Conservation (phyloP, 306 rosid genomes). For the cucumber (Cucumis sativus) region Cucumber_9930_V3 NC_026660.2:7500501-7501000, state of each 20-base stretch:
- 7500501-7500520: slow-evolving; percentile 8
- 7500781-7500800: neutral
- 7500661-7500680: neutral
- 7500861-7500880: neutral
- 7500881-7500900: slow-evolving; percentile 28
- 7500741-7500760: neutral
- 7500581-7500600: neutral
- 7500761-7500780: neutral
- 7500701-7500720: neutral
- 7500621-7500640: slow-evolving; percentile 28
- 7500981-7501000: slow-evolving; percentile 19
- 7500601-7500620: slow-evolving; percentile 43
- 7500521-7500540: slow-evolving; percentile 30
- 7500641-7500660: neutral
- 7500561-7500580: slow-evolving; percentile 10
- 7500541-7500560: slow-evolving; percentile 8
- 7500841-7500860: slow-evolving; percentile 28
- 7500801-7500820: slow-evolving; percentile 30
- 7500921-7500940: slow-evolving; percentile 9
- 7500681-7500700: neutral
- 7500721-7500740: neutral
- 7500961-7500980: neutral
- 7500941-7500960: neutral
- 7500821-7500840: slow-evolving; percentile 38
- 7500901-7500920: slow-evolving; percentile 10